Evolutionary conservation across 495 filamentous ascomycete genomes (phyloP).

Genomic region (Penicillium herquei): DNA sequence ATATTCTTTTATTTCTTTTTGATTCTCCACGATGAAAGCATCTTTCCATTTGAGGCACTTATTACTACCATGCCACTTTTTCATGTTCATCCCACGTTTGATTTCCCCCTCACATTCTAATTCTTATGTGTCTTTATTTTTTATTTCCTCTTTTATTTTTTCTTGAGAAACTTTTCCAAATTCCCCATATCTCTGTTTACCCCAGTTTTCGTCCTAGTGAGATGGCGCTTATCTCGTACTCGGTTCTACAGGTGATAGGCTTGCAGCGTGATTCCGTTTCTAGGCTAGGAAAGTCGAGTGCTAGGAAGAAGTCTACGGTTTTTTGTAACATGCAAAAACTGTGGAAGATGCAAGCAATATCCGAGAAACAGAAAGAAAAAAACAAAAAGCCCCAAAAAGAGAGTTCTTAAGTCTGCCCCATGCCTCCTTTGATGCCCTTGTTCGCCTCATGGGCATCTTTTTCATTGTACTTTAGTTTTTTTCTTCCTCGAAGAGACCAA

Average conservation of each 20-base stretch:
- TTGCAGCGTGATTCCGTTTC: too few species aligned
- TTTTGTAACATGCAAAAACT: slow-evolving; percentile 7
- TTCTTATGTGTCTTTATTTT: slow-evolving; percentile 23
- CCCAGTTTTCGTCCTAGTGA: slow-evolving; percentile 10
- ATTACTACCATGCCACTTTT: slow-evolving; percentile 5
- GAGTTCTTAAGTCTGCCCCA: not conserved
- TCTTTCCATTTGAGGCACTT: slow-evolving; percentile 9
- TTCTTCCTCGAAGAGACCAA: slow-evolving; percentile 28
- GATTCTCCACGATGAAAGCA: not conserved
- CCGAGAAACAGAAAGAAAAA: slow-evolving; percentile 17
- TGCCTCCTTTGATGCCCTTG: slow-evolving; percentile 10
- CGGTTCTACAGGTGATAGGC: not conserved
- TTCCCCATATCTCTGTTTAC: slow-evolving; percentile 9
- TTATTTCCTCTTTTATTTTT: slow-evolving; percentile 9
- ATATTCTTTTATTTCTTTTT: slow-evolving; percentile 11
- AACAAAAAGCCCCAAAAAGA: slow-evolving; percentile 2
- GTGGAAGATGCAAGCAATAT: slow-evolving; percentile 15
- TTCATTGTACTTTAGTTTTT: slow-evolving; percentile 29
- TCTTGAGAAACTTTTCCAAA: slow-evolving; percentile 20
- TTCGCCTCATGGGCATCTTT: slow-evolving; percentile 14
- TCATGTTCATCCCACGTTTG: slow-evolving; percentile 13
- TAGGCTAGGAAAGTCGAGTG: not conserved
- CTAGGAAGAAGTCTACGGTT: not conserved
- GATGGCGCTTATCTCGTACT: slow-evolving; percentile 11
- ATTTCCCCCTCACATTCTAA: slow-evolving; percentile 24